Evolutionary conservation across 768 basidiomycete genomes (phyloP), one percentile per base, ranked within the genome.

Genomic region (Amanita muscaria): DNA sequence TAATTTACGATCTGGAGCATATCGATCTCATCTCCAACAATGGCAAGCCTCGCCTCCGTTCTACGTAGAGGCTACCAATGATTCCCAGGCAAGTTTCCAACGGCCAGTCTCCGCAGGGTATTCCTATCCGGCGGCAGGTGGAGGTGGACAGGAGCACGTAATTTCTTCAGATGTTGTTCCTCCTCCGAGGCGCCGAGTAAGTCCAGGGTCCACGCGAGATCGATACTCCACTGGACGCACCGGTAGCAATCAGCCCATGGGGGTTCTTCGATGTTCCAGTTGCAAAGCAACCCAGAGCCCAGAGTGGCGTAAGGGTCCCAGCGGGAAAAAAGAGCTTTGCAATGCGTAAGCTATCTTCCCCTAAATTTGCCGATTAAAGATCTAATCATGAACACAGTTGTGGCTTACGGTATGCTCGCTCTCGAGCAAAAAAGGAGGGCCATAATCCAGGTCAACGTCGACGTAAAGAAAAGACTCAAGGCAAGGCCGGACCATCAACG

Each of bases 291-390:
- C 82, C 5, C 73, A 74, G 6, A 90, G 88, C 56, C 89, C 89
- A 0, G 89, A 92, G 61, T 92, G 89, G 89, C 69, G 89, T 58
- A 92, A 92, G 62, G 89, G 89, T 15, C 87, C 88, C 42, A 88
- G 77, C 55, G 89, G 89, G 22, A 84, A 85, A 62, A 92, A 92
- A 64, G 88, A 92, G 60, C 70, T 92, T 21, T 92, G 89, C 61
- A 92, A 92, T 67, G 89, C 89, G 83, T 90, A 64, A 69, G 85
- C 74, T 51, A 32, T 42, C 11, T 30, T 11, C 18, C 12, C 7
- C 22, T 4, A 9, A 25, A 24, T 27, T 18, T 9, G 24, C 18
- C 33, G 16, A 4, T 29, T 21, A 44, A 9, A 24, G 15, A 19
- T 8, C 23, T 47, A 24, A 46, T 25, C 35, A 15, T 32, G 22